Percentiles rank a stretch among this genome's conserved stretches.
Conservation (phyloP, 305 asterid species). For the Caryopteris hybrid region DNA sequence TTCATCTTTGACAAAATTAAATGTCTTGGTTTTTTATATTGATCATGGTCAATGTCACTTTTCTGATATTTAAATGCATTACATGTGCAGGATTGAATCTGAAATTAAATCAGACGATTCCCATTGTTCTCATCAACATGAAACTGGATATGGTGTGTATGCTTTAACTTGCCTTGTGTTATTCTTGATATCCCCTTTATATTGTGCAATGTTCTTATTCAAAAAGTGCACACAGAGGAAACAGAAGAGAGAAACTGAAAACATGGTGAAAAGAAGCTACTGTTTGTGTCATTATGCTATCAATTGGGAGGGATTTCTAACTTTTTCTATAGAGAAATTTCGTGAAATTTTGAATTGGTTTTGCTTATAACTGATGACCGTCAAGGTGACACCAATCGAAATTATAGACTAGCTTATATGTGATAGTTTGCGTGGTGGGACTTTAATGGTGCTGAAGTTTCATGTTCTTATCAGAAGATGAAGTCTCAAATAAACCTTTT, state of each 20-base stretch:
- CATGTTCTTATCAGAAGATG: background rate
- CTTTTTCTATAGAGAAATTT: background rate
- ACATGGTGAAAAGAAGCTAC: too few species aligned
- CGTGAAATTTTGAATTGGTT: background rate
- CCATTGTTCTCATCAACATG: constrained; percentile 64
- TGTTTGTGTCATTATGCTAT: too few species aligned
- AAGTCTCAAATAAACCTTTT: background rate
- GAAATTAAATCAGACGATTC: constrained; percentile 62
- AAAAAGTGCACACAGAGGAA: background rate
- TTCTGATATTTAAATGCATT: constrained; percentile 10
- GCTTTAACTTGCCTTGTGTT: constrained; percentile 3
- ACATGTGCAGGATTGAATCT: constrained; percentile 65
- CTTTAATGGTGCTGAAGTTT: background rate
- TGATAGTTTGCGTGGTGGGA: background rate
- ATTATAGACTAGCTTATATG: background rate
- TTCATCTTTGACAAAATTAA: background rate
- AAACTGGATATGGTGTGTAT: constrained; percentile 52
- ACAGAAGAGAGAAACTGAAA: too few species aligned
- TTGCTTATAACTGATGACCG: background rate
- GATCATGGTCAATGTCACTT: background rate
- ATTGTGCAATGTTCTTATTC: background rate
- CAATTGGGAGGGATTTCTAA: too few species aligned
- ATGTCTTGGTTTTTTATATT: constrained; percentile 7
- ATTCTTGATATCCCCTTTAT: background rate
- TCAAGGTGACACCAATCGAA: background rate